Conservation (phyloP, 2,329 filamentous ascomycete species). For the Trichoderma gracile region DNA sequence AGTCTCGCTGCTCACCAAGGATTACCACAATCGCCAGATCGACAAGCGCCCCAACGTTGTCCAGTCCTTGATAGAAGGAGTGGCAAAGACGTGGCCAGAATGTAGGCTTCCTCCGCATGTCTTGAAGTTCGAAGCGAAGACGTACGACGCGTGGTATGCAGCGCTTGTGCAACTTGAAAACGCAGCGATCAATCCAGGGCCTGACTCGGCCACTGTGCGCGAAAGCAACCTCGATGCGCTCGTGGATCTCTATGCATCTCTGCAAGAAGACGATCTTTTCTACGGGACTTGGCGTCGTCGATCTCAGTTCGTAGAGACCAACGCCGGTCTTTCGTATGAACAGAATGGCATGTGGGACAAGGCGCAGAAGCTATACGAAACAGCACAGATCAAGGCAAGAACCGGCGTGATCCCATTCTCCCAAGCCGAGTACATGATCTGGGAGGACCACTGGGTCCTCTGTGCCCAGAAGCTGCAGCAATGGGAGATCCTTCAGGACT, state of each 20-base stretch:
- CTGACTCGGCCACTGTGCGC: constrained; percentile 79
- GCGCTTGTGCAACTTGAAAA: constrained; percentile 88
- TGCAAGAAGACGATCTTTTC: constrained; percentile 96
- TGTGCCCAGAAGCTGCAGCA: constrained; percentile 98
- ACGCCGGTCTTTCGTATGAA: constrained; percentile 94
- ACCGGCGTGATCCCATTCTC: constrained; percentile 96
- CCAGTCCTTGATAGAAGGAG: constrained; percentile 85
- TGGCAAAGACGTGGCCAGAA: constrained; percentile 78
- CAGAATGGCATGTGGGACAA: constrained; percentile 99
- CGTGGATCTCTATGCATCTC: constrained; percentile 84
- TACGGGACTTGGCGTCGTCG: constrained; percentile 95
- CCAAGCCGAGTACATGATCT: constrained; percentile 95
- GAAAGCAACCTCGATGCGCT: constrained; percentile 96
- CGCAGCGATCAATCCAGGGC: constrained; percentile 76
- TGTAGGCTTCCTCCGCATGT: constrained; percentile 95
- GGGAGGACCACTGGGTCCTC: constrained; percentile 98
- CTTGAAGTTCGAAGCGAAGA: constrained; percentile 90
- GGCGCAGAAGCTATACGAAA: constrained; percentile 94
- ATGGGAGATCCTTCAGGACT: constrained; percentile 97
- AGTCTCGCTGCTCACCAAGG: constrained; percentile 87
- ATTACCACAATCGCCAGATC: constrained; percentile 91
- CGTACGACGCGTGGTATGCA: constrained; percentile 97
- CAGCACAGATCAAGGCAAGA: constrained; percentile 93
- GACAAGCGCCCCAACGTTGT: constrained; percentile 96
- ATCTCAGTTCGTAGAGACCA: constrained; percentile 96